phyloP scores from a whole-genome alignment of 176 grass and related monocot genomes.

The Coix lacrymajobi region DNA sequence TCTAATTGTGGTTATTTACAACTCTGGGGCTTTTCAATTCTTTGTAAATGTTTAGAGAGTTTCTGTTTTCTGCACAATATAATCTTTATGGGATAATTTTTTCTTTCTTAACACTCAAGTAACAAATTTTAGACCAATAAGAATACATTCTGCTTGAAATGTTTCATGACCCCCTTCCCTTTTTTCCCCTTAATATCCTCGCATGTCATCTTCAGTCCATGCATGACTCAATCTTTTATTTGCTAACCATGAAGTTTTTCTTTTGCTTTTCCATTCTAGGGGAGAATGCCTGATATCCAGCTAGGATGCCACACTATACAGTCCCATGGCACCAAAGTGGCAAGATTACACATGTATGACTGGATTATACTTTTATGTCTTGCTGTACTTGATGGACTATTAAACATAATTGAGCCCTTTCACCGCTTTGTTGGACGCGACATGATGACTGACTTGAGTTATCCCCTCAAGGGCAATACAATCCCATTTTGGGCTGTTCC shows the following conservation, averaged over 20 bases:
- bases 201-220: neutral
- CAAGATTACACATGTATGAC: conserved; percentile 62
- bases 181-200: neutral
- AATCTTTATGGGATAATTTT: neutral
- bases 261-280: neutral
- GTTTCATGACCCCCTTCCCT: neutral
- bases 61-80: neutral
- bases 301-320: conserved; percentile 52
- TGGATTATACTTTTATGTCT: conserved; percentile 64
- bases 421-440: conserved; percentile 72
- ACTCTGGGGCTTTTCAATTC: neutral
- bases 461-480: conserved; percentile 63
- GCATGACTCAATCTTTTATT: neutral
- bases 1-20: neutral
- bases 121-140: neutral
- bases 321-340: conserved; percentile 58
- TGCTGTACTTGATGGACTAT: conserved; percentile 36
- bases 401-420: conserved; percentile 74
- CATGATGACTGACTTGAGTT: conserved; percentile 64
- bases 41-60: neutral
- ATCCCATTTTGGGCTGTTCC: conserved; percentile 77
- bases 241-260: neutral
- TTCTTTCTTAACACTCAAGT: neutral
- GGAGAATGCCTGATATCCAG: conserved; percentile 48
- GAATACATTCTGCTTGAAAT: neutral